phyloP scores from a whole-genome alignment of 441 rosid genomes.

The Populus trichocarpa region DNA sequence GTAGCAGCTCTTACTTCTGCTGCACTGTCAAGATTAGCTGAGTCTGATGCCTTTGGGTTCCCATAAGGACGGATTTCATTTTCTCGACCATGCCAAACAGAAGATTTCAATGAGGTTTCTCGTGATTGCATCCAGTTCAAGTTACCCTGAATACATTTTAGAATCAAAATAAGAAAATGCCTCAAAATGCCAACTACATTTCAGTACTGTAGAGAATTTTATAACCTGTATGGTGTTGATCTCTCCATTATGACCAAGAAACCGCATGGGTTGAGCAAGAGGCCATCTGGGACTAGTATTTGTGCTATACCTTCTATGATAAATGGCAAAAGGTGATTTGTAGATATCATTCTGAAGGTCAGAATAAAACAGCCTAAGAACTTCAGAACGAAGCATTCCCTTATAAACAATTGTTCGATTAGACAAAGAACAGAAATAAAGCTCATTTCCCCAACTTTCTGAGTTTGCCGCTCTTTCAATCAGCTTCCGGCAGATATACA shows the following conservation, averaged over 20 bases:
- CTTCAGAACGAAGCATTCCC: constrained; percentile 99
- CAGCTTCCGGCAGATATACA: constrained; percentile 89
- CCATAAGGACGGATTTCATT: constrained; percentile 97
- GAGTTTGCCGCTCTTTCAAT: constrained; percentile 66
- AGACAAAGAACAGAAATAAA: constrained; percentile 92
- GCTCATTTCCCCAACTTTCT: constrained; percentile 84
- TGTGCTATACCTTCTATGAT: constrained; percentile 97
- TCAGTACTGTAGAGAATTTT: constrained; percentile 14
- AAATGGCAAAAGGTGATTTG: constrained; percentile 87
- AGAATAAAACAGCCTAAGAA: constrained; percentile 78
- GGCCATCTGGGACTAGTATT: constrained; percentile 99
- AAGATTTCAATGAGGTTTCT: constrained; percentile 87
- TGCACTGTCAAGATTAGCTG: constrained; percentile 95
- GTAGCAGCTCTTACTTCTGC: constrained; percentile 71
- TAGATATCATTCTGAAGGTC: constrained; percentile 85
- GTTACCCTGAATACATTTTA: constrained; percentile 65
- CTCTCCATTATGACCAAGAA: constrained; percentile 99
- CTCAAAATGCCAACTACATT: constrained; percentile 14
- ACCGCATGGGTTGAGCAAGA: constrained; percentile 99
- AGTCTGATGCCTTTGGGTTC: constrained; percentile 93
- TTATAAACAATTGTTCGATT: constrained; percentile 98
- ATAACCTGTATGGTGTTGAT: constrained; percentile 95
- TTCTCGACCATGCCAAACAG: constrained; percentile 97
- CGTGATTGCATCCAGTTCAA: constrained; percentile 99
- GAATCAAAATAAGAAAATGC: constrained; percentile 20